Conservation (phyloP, 2,329 filamentous ascomycete genomes). For the Emmonsiellopsis sp. region DNA sequence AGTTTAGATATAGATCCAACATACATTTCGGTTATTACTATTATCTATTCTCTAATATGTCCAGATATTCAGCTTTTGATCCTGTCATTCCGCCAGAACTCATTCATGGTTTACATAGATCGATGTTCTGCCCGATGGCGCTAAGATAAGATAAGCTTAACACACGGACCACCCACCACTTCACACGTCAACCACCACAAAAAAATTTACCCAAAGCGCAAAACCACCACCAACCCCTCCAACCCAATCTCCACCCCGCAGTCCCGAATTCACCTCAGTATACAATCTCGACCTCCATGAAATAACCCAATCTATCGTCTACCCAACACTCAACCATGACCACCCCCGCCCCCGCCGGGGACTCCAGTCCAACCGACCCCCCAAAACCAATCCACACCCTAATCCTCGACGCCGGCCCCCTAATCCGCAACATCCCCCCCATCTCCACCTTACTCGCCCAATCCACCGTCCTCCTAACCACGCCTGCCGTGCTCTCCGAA, state of each 20-base stretch:
- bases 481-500: conserved; percentile 76
- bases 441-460: conserved; percentile 72
- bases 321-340: conserved; percentile 12
- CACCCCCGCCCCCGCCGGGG: conserved; percentile 9
- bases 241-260: conserved; percentile 20
- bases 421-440: conserved; percentile 86
- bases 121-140: not conserved
- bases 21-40: not conserved
- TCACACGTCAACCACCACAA: not conserved
- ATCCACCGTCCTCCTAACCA: conserved; percentile 69
- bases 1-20: not conserved
- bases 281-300: not conserved
- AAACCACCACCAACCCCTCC: not conserved
- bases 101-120: not conserved
- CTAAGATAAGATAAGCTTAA: conserved; percentile 3
- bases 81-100: not conserved
- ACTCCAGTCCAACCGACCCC: conserved; percentile 9
- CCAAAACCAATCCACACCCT: conserved; percentile 69
- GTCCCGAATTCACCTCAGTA: conserved; percentile 1
- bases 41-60: too few relatives aligned
- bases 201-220: not conserved
- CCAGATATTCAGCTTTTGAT: not conserved
- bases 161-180: conserved; percentile 1
- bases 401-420: conserved; percentile 80
- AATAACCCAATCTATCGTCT: not conserved